phyloP scores from a whole-genome alignment of 2,329 filamentous ascomycete genomes.

The Tolypocladium paradoxum region DNA sequence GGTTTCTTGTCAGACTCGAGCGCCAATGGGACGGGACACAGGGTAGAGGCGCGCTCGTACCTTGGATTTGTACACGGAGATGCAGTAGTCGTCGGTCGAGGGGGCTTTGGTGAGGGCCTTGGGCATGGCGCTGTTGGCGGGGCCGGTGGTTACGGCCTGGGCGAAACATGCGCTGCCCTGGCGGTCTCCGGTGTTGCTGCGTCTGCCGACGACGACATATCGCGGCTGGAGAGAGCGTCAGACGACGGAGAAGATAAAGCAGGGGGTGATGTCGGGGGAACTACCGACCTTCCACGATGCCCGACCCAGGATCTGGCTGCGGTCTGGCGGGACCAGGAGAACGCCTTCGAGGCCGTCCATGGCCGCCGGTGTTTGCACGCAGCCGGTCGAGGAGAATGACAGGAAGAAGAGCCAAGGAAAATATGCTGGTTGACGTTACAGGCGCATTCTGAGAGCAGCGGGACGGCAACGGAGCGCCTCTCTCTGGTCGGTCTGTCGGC shows the following conservation, averaged over 20 bases:
- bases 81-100: conserved; percentile 31
- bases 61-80: conserved; percentile 47
- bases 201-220: conserved; percentile 44
- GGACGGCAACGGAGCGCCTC: not conserved
- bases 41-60: conserved; percentile 18
- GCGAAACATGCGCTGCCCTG: conserved; percentile 25
- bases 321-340: conserved; percentile 39
- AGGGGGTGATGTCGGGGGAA: not conserved
- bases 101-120: conserved; percentile 21
- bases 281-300: conserved; percentile 39
- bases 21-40: conserved; percentile 4
- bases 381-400: not conserved
- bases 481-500: not conserved
- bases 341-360: conserved; percentile 34
- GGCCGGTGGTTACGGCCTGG: conserved; percentile 27
- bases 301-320: conserved; percentile 38
- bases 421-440: conserved; percentile 1
- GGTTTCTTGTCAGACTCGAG: not conserved
- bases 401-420: not conserved
- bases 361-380: conserved; percentile 4
- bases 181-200: conserved; percentile 20
- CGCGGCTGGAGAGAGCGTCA: conserved; percentile 33
- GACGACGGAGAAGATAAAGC: conserved; percentile 7
- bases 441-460: conserved; percentile 7
- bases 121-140: conserved; percentile 24